Evolutionary conservation across 768 basidiomycete genomes (phyloP), one percentile per base, ranked within the genome.

Genomic region (Suillus americanus): DNA sequence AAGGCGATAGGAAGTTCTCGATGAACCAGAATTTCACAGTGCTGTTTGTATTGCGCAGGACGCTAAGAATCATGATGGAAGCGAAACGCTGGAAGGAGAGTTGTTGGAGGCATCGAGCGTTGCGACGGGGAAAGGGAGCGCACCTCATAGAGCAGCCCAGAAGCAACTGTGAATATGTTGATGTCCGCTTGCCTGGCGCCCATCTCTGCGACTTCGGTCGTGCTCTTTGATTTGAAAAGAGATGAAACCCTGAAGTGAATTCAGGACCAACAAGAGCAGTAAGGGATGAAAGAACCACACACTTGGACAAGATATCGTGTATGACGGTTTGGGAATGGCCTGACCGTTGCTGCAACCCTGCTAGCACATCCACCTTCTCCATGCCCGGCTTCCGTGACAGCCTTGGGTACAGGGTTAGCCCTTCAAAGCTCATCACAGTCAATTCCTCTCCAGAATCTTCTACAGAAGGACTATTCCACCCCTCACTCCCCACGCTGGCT

Each of bases 1-100:
- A 92, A 0, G 97, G 97, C 0, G 97, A 99, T 16, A 99, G 84
- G 85, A 99, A 99, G 79, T 99, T 99, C 75, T 97, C 93, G 67
- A 99, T 99, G 78, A 99, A 99, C 97, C 97, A 99, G 79, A 99
- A 99, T 76, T 99, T 99, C 76, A 99, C 96, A 33, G 88, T 91
- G 71, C 90, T 92, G 23, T 95, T 89, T 20, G 97, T 99, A 72
- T 99, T 97, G 46, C 89, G 89, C 67, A 99, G 81, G 38, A 99
- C 97, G 69, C 95, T 97, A 41, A 98, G 82, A 63, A 98, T 94
- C 97, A 99, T 99, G 79, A 99, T 98, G 10, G 94, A 94, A 0
- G 89, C 95, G 78, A 99, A 99, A 18, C 97, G 89, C 95, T 99
- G 67, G 50, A 25, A 9, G 46, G 48, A 50, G 20, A 28, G 9